Base-by-base conservation (phyloP, 176 grass and related monocot species). In the Urochloa ruziziensis region DNA sequence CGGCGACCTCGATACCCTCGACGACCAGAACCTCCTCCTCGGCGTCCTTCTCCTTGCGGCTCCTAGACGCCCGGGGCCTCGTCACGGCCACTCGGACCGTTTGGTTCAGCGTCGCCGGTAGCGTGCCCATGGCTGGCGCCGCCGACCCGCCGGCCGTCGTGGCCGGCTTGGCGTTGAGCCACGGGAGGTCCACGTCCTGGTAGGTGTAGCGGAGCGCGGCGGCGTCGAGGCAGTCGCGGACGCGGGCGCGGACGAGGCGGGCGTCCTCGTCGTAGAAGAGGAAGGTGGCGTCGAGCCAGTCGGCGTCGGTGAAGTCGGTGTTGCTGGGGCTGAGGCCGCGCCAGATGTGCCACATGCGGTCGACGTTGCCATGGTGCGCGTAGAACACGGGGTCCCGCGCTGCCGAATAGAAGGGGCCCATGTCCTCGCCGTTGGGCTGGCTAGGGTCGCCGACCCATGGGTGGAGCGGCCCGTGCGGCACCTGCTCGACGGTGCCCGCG, bases 281-380 rank as follows among this genome's bases (percentile, higher is more conserved):
- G 74, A 92, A 92, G 23, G 69, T 40, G 47, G 91, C 19, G 13
- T 89, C 47, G 11, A 92, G 91, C 87, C 87, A 92, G 52, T 92
- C 91, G 17, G 57, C 21, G 70, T 92, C 91, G 0, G 49, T 18
- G 48, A 89, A 76, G 68, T 84, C 48, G 74, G 59, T 37, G 62
- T 54, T 56, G 53, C 82, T 5, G 0, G 49, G 75, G 83, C 78
- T 42, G n/a, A 86, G 90, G 48, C 40, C 52, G 48, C 28, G 67
- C 86, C 94, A 93, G 15, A 97, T 10, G 39, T 90, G 43, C 94
- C 94, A 97, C 12, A 97, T 37, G 19, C 91, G 86, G 71, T 97
- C 91, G 46, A 91, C 3, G 74, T 97, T 97, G 44, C 23, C 67
- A 73, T 97, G 94, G 86, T 86, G 91, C 62, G 94, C 87, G 78